Conservation (phyloP, 202 grass and related monocot species). For the Panicum hallii region DNA sequence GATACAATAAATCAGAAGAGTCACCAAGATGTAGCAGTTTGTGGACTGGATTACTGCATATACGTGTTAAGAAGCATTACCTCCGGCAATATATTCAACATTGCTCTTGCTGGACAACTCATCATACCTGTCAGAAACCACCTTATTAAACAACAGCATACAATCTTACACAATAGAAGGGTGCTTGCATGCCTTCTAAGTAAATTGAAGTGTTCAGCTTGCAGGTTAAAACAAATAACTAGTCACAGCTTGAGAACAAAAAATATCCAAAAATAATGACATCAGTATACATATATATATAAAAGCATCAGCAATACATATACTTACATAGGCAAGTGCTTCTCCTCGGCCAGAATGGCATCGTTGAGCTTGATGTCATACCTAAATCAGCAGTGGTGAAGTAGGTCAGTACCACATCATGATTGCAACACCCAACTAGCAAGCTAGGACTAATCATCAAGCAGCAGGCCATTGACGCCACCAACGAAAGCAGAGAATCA, state of each 20-base stretch:
- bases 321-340: slow-evolving; percentile 90
- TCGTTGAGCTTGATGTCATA: slow-evolving; percentile 81
- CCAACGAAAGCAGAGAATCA: neutral
- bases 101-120: slow-evolving; percentile 83
- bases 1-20: slow-evolving; percentile 23
- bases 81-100: slow-evolving; percentile 97
- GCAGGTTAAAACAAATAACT: neutral
- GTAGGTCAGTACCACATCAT: slow-evolving; percentile 8
- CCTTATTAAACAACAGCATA: neutral
- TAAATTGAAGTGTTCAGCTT: neutral
- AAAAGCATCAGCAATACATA: neutral
- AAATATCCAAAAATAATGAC: slow-evolving; percentile 11
- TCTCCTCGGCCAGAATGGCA: slow-evolving; percentile 90
- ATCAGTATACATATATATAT: neutral
- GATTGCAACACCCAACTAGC: slow-evolving; percentile 19
- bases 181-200: neutral
- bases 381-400: slow-evolving; percentile 55
- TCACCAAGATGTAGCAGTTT: neutral
- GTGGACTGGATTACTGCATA: neutral
- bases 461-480: neutral
- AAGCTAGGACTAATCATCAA: slow-evolving; percentile 19
- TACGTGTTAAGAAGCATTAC: slow-evolving; percentile 51
- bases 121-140: slow-evolving; percentile 70
- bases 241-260: neutral
- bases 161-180: neutral